Evolutionary conservation across 495 filamentous ascomycete species (phyloP), one percentile per base, ranked within the genome.

Genomic region (Letharia lupina): DNA sequence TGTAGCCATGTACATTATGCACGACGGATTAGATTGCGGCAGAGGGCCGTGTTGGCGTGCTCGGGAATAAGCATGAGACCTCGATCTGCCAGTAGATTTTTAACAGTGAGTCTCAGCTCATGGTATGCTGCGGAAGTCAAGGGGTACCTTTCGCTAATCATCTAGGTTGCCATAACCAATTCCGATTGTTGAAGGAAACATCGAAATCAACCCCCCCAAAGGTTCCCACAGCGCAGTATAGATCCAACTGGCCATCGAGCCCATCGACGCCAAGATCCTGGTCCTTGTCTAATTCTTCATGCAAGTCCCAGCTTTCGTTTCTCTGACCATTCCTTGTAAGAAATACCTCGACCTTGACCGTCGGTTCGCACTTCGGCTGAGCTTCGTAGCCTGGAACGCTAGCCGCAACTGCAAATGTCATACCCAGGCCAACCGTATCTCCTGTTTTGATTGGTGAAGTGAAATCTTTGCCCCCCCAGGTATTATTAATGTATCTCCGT

Each of bases 401-500:
- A 23, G 73, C 75, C 11, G 77, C 74, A 37, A 75, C 66, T 6
- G 72, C 63, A 70, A 95, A 88, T 12, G 75, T 81, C 86, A 96
- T 93, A 0, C 91, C 91, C 23, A 89, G 66, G 3, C 87, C 87
- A 33, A 88, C 77, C 0, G 78, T 82, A 58, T 88, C 82, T 8
- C 83, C 85, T 7, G 69, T 68, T 5, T 71, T 64, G 68, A 89
- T 84, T 2, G 82, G 69, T 33, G n/a, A 60, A 0, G 83, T 84
- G 72, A 97, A 96, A 63, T 87, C 80, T 67, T 83, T 86, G 4
- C 93, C 93, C 33, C 93, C 93, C 80, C 82, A 91, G 2, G 83
- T 82, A 72, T 97, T 90, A 77, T 96, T 95, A 67, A 94, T 81
- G 74, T 90, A 98, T 69, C 85, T 82, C 70, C 89, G 86, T 15